These are phyloP conservation scores for Aureobasidium leucospermi DNA, from an alignment of 2,329 filamentous ascomycete species.

Conservation along the genomic window DNA sequence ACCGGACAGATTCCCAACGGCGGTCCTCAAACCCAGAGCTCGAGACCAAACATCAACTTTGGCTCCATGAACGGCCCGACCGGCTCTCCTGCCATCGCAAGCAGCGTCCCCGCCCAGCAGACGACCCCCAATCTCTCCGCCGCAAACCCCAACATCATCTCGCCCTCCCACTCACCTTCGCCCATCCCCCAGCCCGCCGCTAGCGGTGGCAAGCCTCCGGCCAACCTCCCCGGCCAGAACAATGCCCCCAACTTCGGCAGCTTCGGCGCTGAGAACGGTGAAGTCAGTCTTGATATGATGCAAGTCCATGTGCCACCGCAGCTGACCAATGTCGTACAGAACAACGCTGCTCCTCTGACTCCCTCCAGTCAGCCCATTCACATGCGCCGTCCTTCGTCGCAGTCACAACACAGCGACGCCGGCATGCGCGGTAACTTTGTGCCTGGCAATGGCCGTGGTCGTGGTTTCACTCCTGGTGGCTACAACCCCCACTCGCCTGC, in stretches of 20 bases:
- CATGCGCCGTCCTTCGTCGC: slow-evolving; percentile 77
- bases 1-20: slow-evolving; percentile 72
- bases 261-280: slow-evolving; percentile 61
- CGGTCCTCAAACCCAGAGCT: slow-evolving; percentile 50
- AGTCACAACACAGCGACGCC: slow-evolving; percentile 71
- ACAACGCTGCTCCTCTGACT: slow-evolving; percentile 38
- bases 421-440: slow-evolving; percentile 36
- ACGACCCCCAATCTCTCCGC: slow-evolving; percentile 52
- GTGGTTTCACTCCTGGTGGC: slow-evolving; percentile 44
- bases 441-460: slow-evolving; percentile 40
- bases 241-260: slow-evolving; percentile 75
- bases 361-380: slow-evolving; percentile 64
- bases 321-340: slow-evolving; percentile 12
- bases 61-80: slow-evolving; percentile 57
- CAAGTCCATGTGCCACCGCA: background rate
- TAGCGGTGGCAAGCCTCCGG: slow-evolving; percentile 76
- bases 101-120: slow-evolving; percentile 57
- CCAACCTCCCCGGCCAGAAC: slow-evolving; percentile 61
- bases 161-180: slow-evolving; percentile 80
- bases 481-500: slow-evolving; percentile 49
- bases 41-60: slow-evolving; percentile 65
- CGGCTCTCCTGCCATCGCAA: slow-evolving; percentile 52
- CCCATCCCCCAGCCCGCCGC: slow-evolving; percentile 85
- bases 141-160: slow-evolving; percentile 65
- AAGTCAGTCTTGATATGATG: slow-evolving; percentile 58